Base-by-base conservation (phyloP, 2,329 filamentous ascomycete species). In the Emergomyces africanus region DNA sequence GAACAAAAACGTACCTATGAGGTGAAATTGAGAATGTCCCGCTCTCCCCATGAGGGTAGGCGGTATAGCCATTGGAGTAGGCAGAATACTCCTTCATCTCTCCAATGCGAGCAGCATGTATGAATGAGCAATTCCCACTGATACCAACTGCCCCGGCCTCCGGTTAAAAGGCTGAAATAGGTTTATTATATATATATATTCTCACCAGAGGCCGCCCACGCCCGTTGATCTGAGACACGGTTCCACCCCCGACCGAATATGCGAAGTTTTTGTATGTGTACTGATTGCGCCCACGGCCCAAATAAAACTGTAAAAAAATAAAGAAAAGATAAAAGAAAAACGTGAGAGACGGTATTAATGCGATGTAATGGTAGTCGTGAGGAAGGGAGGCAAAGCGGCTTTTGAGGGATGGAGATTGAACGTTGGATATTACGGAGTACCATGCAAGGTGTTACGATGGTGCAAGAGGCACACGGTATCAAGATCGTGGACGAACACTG, bases 81-180 rank as follows among this genome's bases (percentile, higher is more conserved):
- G 86, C 86, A 74, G 87, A 82, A 80, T 95, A 89, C 78, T 90
- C 84, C 72, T 92, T 88, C 84, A 94, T 90, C 87, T 88, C 78
- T 84, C 71, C 68, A 57, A 61, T 37, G 55, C 63, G 62, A 65
- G 57, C 64, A 67, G 67, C 72, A 72, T 74, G 66, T 66, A 65
- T 66, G 37, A 41, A 54, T 10, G 2, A 53, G 35, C 15, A 37
- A 37, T 53, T 37, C 50, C 50, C 44, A 28, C 44, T 0, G 23
- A 48, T 25, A 28, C 12, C 44, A 25, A 23, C 44, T 48, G 9
- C 42, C 44, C 18, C 23, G 25, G 23, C 42, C 35, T 46, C 18
- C 48, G 53, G 39, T 35, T 44, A 15, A 20, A 48, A 18, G 44
- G 6, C 23, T 48, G 23, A 20, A 3, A 44, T 5, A 3, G 42